These are phyloP conservation scores for Tulasnella sp. DNA, from an alignment of 768 basidiomycete species.

Conservation along the genomic window DNA sequence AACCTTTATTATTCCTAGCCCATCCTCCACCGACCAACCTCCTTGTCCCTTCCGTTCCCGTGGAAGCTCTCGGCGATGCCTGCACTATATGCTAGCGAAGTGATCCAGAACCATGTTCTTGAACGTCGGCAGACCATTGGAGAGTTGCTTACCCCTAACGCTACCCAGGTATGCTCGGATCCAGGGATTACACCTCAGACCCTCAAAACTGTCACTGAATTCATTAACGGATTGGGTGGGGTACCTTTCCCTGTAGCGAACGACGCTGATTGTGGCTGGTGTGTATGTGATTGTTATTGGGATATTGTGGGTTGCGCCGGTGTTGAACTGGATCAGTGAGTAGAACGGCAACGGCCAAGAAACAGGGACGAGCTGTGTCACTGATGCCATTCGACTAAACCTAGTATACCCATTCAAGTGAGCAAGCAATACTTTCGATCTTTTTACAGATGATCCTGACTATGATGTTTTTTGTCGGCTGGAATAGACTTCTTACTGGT, in stretches of 20 bases:
- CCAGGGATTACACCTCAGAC: not conserved
- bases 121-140: conserved; percentile 7
- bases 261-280: conserved; percentile 71
- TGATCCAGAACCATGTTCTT: not conserved
- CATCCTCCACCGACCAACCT: not conserved
- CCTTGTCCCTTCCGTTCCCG: not conserved
- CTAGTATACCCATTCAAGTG: conserved; percentile 89
- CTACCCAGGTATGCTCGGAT: conserved; percentile 14
- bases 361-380: no score
- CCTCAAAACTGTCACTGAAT: not conserved
- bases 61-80: not conserved
- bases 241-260: conserved; percentile 23
- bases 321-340: conserved; percentile 63
- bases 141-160: conserved; percentile 13
- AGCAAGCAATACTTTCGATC: conserved; percentile 24
- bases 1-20: not conserved
- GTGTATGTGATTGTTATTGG: conserved; percentile 63
- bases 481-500: conserved; percentile 58
- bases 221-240: not conserved
- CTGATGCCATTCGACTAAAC: not conserved
- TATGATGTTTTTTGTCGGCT: no score
- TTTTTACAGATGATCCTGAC: not conserved
- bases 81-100: not conserved
- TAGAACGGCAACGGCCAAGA: no score
- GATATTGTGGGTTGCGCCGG: conserved; percentile 72